Base-by-base conservation (phyloP, 2,329 filamentous ascomycete genomes). In the Seiridium cupressi region DNA sequence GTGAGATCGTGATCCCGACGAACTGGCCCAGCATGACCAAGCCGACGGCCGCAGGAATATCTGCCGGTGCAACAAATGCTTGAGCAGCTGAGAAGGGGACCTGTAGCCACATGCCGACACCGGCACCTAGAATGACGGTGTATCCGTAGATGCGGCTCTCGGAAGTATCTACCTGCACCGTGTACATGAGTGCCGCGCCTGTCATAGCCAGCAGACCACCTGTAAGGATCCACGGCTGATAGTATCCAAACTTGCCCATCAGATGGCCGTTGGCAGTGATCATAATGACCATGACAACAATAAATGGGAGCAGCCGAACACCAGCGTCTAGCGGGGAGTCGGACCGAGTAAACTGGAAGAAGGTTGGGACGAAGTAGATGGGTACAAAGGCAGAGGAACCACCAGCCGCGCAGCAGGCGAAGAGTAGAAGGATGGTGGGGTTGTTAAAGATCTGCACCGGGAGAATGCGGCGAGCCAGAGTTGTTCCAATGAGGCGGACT, bases 351-450 rank as follows among this genome's bases (percentile, higher is more conserved):
- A 84, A 84, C 62, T 81, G 77, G 66, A 84, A 84, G 68, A 75
- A 83, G 1, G 84, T 66, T 0, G 82, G 82, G n/a, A 84, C 76
- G 66, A 79, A 84, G 67, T 83, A 84, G 36, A 79, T 67, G 13
- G 65, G 55, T 4, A 74, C 64, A 53, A 72, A 74, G 44, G 58
- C 59, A 11, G 63, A 62, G n/a, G 66, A 62, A 11, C 63, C 63
- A 11, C 56, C 60, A 3, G 56, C 63, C 18, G 64, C 66, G 31
- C 72, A 77, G 4, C 70, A 64, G 34, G 79, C 66, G 62, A 78
- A 82, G 0, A 85, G 69, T 0, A 83, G 64, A 3, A 57, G 7
- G 4, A 13, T 26, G 10, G 9, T 57, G 4, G 4, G 32, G 40
- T 44, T 46, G 4, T 26, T 13, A 4, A 57, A 11, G 40, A 57